Evolutionary conservation across 2,329 filamentous ascomycete genomes (phyloP).

Genomic region (Drechslerella dactyloides): DNA sequence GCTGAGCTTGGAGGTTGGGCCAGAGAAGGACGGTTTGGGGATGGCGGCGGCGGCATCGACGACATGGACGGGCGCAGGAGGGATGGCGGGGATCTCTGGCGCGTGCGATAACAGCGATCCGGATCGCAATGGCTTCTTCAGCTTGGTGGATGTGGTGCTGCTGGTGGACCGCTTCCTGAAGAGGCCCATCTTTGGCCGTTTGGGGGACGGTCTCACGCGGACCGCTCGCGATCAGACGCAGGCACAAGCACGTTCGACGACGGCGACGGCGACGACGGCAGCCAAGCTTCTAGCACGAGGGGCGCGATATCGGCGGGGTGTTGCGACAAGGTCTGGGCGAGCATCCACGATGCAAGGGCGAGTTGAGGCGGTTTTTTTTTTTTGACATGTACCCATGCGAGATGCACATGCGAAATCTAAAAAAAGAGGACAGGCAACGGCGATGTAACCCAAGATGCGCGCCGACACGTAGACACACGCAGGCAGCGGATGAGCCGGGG

Average conservation of each 20-base stretch:
- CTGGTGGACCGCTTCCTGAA: conserved; percentile 48
- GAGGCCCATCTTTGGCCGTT: conserved; percentile 19
- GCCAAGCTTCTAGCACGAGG: too few species aligned
- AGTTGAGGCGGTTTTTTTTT: background rate
- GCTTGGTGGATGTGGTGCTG: conserved; percentile 46
- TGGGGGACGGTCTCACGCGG: background rate
- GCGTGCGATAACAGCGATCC: conserved; percentile 17
- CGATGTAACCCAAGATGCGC: background rate
- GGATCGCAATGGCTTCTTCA: conserved; percentile 37
- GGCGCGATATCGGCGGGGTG: background rate
- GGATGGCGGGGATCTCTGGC: conserved; percentile 40
- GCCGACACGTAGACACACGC: background rate
- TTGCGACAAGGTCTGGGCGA: background rate
- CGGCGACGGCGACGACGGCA: background rate
- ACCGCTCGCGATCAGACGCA: background rate
- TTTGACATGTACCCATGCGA: conserved; percentile 1
- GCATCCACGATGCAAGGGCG: conserved; percentile 8
- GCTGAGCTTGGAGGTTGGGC: conserved; percentile 17
- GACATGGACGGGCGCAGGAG: conserved; percentile 22
- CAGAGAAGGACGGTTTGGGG: conserved; percentile 20
- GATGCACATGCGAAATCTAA: conserved; percentile 1
- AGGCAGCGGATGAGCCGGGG: background rate
- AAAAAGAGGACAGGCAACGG: background rate
- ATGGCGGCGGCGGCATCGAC: conserved; percentile 1
- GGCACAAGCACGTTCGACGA: background rate